These are phyloP conservation scores for Sphagnurus paluster DNA, from an alignment of 1,284 basidiomycete genomes.

Conservation along the genomic window DNA sequence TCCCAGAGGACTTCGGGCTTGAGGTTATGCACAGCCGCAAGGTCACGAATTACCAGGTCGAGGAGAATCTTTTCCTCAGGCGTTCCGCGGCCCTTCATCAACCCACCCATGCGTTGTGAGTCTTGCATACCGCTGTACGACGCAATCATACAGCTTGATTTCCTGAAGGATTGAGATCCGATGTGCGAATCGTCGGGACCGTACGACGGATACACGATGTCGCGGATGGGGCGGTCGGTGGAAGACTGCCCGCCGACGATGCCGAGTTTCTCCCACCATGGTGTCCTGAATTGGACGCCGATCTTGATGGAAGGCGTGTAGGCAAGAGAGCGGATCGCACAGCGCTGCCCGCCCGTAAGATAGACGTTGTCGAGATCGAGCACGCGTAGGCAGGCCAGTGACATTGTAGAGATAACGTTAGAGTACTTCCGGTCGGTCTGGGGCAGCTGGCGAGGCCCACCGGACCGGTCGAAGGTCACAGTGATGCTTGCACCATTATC, in stretches of 20 bases:
- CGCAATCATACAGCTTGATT: conserved; percentile 21
- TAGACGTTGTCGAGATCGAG: conserved; percentile 25
- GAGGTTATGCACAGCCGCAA: conserved; percentile 20
- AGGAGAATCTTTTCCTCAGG: conserved; percentile 20
- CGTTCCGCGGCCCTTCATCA: conserved; percentile 19
- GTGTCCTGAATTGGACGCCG: conserved; percentile 30
- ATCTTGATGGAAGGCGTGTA: conserved; percentile 32
- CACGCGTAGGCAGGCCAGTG: conserved; percentile 25
- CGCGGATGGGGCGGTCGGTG: conserved; percentile 30
- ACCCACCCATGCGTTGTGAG: conserved; percentile 19
- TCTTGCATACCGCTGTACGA: conserved; percentile 22
- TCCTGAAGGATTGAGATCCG: conserved; percentile 1
- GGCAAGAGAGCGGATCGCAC: conserved; percentile 28
- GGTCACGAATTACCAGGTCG: conserved; percentile 20
- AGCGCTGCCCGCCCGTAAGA: conserved; percentile 22
- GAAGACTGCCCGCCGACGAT: conserved; percentile 25
- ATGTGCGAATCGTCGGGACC: conserved; percentile 14
- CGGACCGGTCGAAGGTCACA: conserved; percentile 8
- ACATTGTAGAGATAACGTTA: conserved; percentile 32
- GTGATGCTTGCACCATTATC: conserved; percentile 13
- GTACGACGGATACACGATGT: conserved; percentile 32
- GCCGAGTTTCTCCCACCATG: conserved; percentile 30
- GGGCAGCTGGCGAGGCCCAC: conserved; percentile 6
- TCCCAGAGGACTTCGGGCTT: conserved; percentile 15
- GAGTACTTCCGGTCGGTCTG: conserved; percentile 20